Base-by-base conservation (phyloP, 2,329 filamentous ascomycete genomes). In the Neophaeococcomyces aloes region DNA sequence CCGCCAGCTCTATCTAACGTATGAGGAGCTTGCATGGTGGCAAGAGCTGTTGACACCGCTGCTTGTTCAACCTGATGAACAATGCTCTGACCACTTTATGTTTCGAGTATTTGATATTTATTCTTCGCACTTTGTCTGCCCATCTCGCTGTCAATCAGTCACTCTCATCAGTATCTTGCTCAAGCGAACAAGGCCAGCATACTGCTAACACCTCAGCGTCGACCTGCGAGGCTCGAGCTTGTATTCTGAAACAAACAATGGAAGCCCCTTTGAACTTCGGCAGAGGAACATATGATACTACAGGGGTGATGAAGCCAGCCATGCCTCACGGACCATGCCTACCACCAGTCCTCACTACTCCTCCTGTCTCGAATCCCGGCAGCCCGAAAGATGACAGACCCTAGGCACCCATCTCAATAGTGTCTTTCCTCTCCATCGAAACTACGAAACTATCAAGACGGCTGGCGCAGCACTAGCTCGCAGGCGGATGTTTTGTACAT, bases 211-310 rank as follows among this genome's bases (percentile, higher is more conserved):
- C 19, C 17, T 19, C n/a, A 19, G 8, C n/a, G 7, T 19, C 14
- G 19, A n/a, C 29, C 37, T 14, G 4, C 37, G 4, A 13, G 30
- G 11, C 17, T 17, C 14, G 7, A 18, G 4, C 13, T 29, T 11
- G 30, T 21, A 3, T 6, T n/a, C 23, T n/a, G n/a, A n/a, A n/a
- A n/a, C n/a, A n/a, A n/a, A 35, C 8, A 27, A 49, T 54, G 46
- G 34, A 50, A 29, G 29, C 46, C 38, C 49, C 46, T 34, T 29
- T 49, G 34, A 51, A 53, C 50, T 46, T 44, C 42, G 53, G 53
- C 23, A 51, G 53, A 29, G 53, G 53, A 7, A 52, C 50, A 29
- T 55, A 55, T 40, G 53, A 55, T 14, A 51, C 51, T 39, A 47
- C 53, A 30, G 53, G 53, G 4, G 49, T 55, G 25, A 41, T 49